Evolutionary conservation across 2,329 filamentous ascomycete genomes (phyloP).

Genomic region (Gnomoniopsis smithogilvyi): DNA sequence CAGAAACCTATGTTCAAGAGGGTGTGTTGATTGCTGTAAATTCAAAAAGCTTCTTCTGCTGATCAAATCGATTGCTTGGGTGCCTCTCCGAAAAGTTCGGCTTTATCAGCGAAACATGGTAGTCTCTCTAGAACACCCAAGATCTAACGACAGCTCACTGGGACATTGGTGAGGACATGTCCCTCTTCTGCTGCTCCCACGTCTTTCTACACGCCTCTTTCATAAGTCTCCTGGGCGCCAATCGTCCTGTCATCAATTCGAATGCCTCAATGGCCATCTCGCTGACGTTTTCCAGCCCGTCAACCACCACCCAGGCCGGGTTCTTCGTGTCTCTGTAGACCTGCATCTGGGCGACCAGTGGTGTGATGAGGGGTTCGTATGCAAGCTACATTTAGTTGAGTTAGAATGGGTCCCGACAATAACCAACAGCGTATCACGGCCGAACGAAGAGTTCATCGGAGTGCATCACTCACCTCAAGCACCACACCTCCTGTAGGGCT

Average conservation of each 20-base stretch:
- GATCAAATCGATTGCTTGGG: no score
- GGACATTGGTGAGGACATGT: constrained; percentile 19
- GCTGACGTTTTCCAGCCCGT: constrained; percentile 68
- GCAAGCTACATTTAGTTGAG: constrained; percentile 43
- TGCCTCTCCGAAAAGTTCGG: no score
- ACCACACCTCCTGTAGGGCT: constrained; percentile 72
- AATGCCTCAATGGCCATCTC: constrained; percentile 77
- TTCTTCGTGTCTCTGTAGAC: constrained; percentile 43
- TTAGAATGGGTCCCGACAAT: not conserved
- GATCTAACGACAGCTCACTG: not conserved
- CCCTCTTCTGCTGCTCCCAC: constrained; percentile 36
- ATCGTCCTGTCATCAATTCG: constrained; percentile 70
- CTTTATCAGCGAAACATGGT: no score
- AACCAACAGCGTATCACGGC: no score
- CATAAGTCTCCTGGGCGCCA: constrained; percentile 68
- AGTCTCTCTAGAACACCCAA: not conserved
- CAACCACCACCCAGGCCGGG: constrained; percentile 66
- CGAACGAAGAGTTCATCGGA: no score
- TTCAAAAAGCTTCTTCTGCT: no score
- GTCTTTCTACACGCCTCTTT: constrained; percentile 50
- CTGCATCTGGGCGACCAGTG: constrained; percentile 65
- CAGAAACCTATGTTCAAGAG: no score
- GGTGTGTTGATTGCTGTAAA: no score
- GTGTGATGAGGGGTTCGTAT: constrained; percentile 68
- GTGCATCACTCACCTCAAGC: constrained; percentile 47